phyloP scores from a whole-genome alignment of 2,329 filamentous ascomycete species.

The Ilyonectria sp. region DNA sequence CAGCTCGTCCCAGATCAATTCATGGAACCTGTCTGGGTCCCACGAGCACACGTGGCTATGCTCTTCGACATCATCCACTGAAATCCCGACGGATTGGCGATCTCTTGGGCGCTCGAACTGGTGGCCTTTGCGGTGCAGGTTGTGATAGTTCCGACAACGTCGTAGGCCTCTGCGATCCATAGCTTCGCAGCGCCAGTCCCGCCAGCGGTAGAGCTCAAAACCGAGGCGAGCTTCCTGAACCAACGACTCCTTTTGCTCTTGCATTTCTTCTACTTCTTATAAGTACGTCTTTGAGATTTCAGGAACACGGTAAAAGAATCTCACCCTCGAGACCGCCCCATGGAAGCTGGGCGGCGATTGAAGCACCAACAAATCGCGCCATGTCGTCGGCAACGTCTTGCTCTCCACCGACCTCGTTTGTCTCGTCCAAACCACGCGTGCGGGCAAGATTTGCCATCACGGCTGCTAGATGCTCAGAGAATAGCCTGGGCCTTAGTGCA shows the following conservation, averaged over 20 bases:
- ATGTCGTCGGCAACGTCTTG: slow-evolving; percentile 5
- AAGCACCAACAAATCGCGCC: slow-evolving; percentile 20
- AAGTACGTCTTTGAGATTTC: neutral
- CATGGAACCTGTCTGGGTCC: slow-evolving; percentile 15
- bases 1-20: neutral
- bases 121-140: slow-evolving; percentile 14
- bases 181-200: slow-evolving; percentile 33
- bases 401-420: slow-evolving; percentile 10
- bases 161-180: neutral
- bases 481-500: slow-evolving; percentile 1
- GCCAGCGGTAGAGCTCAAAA: slow-evolving; percentile 16
- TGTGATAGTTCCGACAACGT: neutral
- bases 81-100: neutral
- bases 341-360: slow-evolving; percentile 26
- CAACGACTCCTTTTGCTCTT: neutral
- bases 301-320: neutral
- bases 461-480: slow-evolving; percentile 28
- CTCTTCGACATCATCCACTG: neutral
- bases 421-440: neutral
- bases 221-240: slow-evolving; percentile 15
- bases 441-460: slow-evolving; percentile 10
- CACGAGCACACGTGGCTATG: slow-evolving; percentile 19
- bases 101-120: slow-evolving; percentile 17
- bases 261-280: neutral
- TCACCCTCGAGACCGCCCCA: neutral